phyloP scores from a whole-genome alignment of 1,139 yeast species.

The Tardiomyces blankii region DNA sequence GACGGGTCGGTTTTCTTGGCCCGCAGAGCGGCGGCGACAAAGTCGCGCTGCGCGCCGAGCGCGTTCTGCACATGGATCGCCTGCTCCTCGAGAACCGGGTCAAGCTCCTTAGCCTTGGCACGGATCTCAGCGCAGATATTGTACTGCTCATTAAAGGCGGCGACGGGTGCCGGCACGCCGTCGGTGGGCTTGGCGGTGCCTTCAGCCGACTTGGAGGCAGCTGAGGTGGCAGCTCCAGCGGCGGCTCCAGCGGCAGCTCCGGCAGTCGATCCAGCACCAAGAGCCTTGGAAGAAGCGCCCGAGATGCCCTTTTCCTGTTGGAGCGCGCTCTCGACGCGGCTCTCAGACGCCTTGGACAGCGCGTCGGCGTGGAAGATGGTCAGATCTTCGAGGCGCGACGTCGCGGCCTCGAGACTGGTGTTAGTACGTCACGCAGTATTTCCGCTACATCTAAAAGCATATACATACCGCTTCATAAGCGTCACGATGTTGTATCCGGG shows the following conservation, averaged over 20 bases:
- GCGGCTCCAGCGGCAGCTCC: slow-evolving; percentile 2
- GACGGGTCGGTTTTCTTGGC: slow-evolving; percentile 58
- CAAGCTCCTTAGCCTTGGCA: slow-evolving; percentile 51
- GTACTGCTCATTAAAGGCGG: slow-evolving; percentile 45
- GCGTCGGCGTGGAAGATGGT: slow-evolving; percentile 64
- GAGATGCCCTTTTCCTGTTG: background rate
- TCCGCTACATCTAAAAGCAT: no score
- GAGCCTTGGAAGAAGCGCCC: slow-evolving; percentile 1
- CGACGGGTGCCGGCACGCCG: slow-evolving; percentile 15
- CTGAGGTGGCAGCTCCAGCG: slow-evolving; percentile 6
- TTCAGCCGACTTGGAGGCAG: slow-evolving; percentile 11
- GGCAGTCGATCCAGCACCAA: slow-evolving; percentile 2
- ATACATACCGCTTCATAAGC: slow-evolving; percentile 51
- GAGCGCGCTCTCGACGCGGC: background rate
- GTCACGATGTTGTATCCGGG: slow-evolving; percentile 79
- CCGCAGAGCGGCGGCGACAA: slow-evolving; percentile 48
- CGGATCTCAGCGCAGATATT: slow-evolving; percentile 45
- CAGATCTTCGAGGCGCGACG: slow-evolving; percentile 83
- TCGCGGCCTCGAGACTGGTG: slow-evolving; percentile 72
- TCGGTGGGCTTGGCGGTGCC: slow-evolving; percentile 10
- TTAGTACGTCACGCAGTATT: background rate
- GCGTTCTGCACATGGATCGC: slow-evolving; percentile 46
- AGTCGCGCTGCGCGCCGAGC: slow-evolving; percentile 43
- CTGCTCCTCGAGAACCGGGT: slow-evolving; percentile 51
- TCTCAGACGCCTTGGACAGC: slow-evolving; percentile 6